These are phyloP conservation scores for Mollisia scopiformis DNA, from an alignment of 2,329 filamentous ascomycete genomes.

Conservation along the genomic window DNA sequence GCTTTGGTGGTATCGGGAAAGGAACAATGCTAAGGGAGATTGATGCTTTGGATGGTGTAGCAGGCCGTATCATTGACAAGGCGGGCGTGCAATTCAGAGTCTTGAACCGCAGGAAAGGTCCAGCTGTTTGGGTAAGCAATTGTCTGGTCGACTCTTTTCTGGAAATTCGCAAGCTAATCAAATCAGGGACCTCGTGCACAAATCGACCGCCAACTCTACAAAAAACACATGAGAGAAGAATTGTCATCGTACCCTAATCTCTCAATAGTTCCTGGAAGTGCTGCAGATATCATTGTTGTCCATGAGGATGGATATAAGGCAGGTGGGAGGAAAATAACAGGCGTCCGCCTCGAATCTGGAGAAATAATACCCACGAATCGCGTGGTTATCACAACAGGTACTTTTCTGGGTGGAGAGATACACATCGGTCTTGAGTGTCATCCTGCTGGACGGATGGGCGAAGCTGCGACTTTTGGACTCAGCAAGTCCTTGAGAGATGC, in stretches of 20 bases:
- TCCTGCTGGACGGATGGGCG: conserved; percentile 89
- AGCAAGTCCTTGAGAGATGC: conserved; percentile 89
- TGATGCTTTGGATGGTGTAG: conserved; percentile 89
- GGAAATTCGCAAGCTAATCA: background rate
- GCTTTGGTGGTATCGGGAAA: conserved; percentile 98
- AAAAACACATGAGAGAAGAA: conserved; percentile 88
- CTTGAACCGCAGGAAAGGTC: conserved; percentile 86
- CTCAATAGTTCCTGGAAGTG: conserved; percentile 81
- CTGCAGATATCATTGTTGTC: conserved; percentile 86
- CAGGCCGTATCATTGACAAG: conserved; percentile 88
- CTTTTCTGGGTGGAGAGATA: conserved; percentile 93
- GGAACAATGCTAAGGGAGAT: conserved; percentile 95
- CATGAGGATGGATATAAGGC: conserved; percentile 50
- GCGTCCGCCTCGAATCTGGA: conserved; percentile 85
- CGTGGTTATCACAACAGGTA: conserved; percentile 95
- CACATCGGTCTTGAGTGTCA: conserved; percentile 87
- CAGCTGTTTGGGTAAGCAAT: conserved; percentile 76
- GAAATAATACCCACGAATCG: conserved; percentile 78
- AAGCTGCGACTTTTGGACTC: conserved; percentile 88
- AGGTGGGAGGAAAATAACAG: conserved; percentile 77
- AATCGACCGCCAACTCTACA: conserved; percentile 89
- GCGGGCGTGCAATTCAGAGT: conserved; percentile 93
- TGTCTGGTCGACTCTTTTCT: background rate
- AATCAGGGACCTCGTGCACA: conserved; percentile 81
- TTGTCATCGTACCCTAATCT: conserved; percentile 77